Base-by-base conservation (phyloP, 1,284 basidiomycete genomes). In the Tilletiopsis washingtonensis region DNA sequence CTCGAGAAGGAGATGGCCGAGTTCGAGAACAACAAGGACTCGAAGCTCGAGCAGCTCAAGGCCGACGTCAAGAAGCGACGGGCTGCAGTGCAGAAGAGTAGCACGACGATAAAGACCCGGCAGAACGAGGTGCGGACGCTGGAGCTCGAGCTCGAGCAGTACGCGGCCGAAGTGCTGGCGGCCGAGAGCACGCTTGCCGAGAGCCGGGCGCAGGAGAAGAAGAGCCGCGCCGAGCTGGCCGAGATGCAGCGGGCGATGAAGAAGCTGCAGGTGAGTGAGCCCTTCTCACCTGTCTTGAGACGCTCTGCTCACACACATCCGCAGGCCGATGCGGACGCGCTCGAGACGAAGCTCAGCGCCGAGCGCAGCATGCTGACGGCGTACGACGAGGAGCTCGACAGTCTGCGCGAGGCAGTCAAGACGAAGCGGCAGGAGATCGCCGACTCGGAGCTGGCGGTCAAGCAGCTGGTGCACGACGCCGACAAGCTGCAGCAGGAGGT, bases 11-110 rank as follows among this genome's bases (percentile, higher is more conserved):
- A 99, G 73, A 97, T 98, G 90, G 83, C 82, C 47, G 94, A 98
- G 77, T 96, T 98, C 77, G 91, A 94, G 77, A 85, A 90, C 74
- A 91, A 99, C 78, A 94, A 96, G 74, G 93, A 96, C 51, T 88
- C 88, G 42, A 98, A 98, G 76, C 86, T 91, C 49, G 86, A 86
- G 37, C 86, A 97, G 74, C 82, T 98, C 63, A 70, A 88, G 85
- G 80, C 80, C 20, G 82, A 84, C 53, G 89, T 96, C 57, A 79
- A 79, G 14, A 83, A 81, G 68, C 85, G 88, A 74, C 94, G 93
- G 75, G 78, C 81, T 15, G 81, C 81, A 5, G 77, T 93, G 9
- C 84, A 86, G 68, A 88, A 89, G 75, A 84, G 90, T 70, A 79
- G 83, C 1, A 82, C 84, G 1, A 77, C 79, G 23, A 82, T 97